phyloP scores from a whole-genome alignment of 2,329 filamentous ascomycete species.

The Aspergillus felis region DNA sequence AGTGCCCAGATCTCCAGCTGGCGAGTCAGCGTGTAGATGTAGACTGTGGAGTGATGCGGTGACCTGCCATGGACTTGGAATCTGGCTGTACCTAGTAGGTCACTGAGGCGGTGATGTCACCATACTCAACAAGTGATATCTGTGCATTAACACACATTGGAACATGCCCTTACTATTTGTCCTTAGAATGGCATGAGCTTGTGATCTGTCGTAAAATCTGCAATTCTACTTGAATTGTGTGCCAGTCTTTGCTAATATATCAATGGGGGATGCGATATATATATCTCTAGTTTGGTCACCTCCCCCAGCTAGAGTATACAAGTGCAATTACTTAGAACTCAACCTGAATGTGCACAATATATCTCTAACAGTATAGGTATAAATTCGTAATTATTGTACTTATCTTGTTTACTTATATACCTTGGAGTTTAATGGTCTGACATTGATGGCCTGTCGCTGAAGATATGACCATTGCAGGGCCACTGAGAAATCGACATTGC shows the following conservation, averaged over 20 bases:
- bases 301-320: not conserved
- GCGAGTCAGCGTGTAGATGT: not conserved
- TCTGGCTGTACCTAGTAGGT: not conserved
- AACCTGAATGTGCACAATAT: not conserved
- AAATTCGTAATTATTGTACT: not conserved
- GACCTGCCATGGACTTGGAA: not conserved
- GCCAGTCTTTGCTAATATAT: no score
- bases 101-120: not conserved
- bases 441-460: not conserved
- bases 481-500: not conserved
- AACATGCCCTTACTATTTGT: not conserved
- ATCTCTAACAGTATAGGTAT: not conserved
- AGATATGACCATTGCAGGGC: not conserved
- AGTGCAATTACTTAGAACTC: not conserved
- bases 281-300: no score
- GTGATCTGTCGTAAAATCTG: not conserved
- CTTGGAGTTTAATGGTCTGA: not conserved
- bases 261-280: no score
- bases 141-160: not conserved
- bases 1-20: not conserved
- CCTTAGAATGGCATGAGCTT: not conserved
- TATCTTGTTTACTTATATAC: not conserved
- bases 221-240: not conserved
- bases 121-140: not conserved
- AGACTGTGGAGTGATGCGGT: not conserved